Percentiles rank a stretch among this genome's conserved stretches.
Conservation (phyloP, 2,329 filamentous ascomycete genomes). For the Claviceps digitariae region DNA sequence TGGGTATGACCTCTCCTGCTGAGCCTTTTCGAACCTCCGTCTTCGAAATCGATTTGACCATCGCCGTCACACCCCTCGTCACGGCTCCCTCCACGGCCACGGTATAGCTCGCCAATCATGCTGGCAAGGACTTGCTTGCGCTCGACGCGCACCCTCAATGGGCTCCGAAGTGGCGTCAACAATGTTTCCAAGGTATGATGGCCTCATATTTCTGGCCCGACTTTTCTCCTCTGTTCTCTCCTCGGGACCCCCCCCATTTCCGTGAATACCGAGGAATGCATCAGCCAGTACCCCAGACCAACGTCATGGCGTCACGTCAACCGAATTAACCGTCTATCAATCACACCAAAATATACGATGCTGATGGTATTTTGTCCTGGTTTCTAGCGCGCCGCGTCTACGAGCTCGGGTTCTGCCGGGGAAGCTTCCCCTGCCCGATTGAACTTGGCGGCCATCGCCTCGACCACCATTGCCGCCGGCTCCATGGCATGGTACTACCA, state of each 20-base stretch:
- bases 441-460: conserved; percentile 75
- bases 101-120: conserved; percentile 51
- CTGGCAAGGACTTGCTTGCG: conserved; percentile 86
- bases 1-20: conserved; percentile 21
- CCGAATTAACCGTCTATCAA: conserved; percentile 11
- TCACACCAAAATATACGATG: conserved; percentile 12
- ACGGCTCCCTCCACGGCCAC: conserved; percentile 23
- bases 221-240: background rate
- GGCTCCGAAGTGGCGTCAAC: conserved; percentile 59
- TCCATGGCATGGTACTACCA: conserved; percentile 96
- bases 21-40: conserved; percentile 26
- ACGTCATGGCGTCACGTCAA: conserved; percentile 15
- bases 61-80: conserved; percentile 22
- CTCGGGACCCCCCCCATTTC: background rate
- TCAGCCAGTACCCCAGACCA: conserved; percentile 11
- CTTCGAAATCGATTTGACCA: conserved; percentile 22
- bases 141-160: conserved; percentile 73
- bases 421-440: conserved; percentile 62
- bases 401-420: conserved; percentile 58
- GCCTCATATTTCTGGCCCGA: conserved; percentile 15
- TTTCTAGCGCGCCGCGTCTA: conserved; percentile 51
- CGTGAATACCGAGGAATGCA: conserved; percentile 15
- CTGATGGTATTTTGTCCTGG: conserved; percentile 23
- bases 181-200: conserved; percentile 58
- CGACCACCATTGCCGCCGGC: conserved; percentile 74